Evolutionary conservation across 768 basidiomycete genomes (phyloP).

Genomic region (Lactarius evosmus): DNA sequence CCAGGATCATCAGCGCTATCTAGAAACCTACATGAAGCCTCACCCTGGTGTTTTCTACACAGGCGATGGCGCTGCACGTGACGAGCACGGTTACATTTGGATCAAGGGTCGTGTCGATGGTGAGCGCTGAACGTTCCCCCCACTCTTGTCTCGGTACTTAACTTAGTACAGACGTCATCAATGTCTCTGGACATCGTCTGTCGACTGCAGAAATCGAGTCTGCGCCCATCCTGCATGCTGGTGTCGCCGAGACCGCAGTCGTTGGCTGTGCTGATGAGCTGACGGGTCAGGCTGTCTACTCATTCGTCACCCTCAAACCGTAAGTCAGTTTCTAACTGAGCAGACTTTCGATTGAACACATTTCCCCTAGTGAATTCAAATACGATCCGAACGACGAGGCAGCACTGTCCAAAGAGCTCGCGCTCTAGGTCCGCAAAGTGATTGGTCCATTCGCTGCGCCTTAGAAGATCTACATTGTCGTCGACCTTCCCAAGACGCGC

Average conservation of each 20-base stretch:
- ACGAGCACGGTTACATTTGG: constrained; percentile 97
- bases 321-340: constrained; percentile 39
- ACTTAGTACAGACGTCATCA: constrained; percentile 80
- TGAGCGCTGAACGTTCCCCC: constrained; percentile 35
- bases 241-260: constrained; percentile 95
- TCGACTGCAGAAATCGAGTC: constrained; percentile 99
- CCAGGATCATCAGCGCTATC: constrained; percentile 84
- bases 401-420: constrained; percentile 77
- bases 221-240: constrained; percentile 89
- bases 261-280: constrained; percentile 84
- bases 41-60: constrained; percentile 94
- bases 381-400: constrained; percentile 69
- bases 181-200: constrained; percentile 94
- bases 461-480: constrained; percentile 83
- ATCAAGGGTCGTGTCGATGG: constrained; percentile 97
- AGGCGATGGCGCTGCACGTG: constrained; percentile 95
- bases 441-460: constrained; percentile 98
- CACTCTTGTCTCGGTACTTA: constrained; percentile 5
- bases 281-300: constrained; percentile 90
- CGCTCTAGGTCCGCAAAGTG: constrained; percentile 93
- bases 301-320: constrained; percentile 95
- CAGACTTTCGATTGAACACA: background rate
- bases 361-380: constrained; percentile 62
- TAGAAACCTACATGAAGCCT: constrained; percentile 77
- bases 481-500: constrained; percentile 90